Base-by-base conservation (phyloP, 1,284 basidiomycete genomes). In the Puccinia novopanici region DNA sequence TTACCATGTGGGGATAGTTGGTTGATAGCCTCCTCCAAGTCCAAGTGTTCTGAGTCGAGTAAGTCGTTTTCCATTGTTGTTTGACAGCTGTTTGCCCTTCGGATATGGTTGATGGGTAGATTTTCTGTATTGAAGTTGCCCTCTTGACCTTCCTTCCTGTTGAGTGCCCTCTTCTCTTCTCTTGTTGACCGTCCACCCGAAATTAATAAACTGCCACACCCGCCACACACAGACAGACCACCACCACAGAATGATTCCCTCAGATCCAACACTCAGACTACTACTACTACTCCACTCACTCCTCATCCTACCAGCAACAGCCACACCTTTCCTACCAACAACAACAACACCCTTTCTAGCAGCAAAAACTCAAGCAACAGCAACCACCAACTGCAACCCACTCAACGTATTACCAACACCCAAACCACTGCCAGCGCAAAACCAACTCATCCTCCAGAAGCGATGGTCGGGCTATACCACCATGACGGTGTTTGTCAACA, bases 21-120 rank as follows among this genome's bases (percentile, higher is more conserved):
- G 50, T 80, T 80, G 70, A 80, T 65, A 17, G 78, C 61, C 8
- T 74, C 78, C 59, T 80, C 78, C n/a, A 74, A 22, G n/a, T 80
- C 71, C 48, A 79, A 59, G 24, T 79, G 52, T 17, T 50, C 34
- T 40, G 67, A 61, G 24, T 79, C 77, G 4, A 79, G 52, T 71
- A 17, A 57, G 45, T 79, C 55, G 2, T 40, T 12, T 13, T 27
- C 55, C 3, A 40, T 12, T 27, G 12, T 68, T 34, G 34, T 40
- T 63, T 13, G 30, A 40, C 27, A 52, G 9, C 27, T 63, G 30
- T 63, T 22, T 40, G 2, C 10, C 19, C 6, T 63, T 37, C n/a
- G n/a, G n/a, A n/a, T n/a, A n/a, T n/a, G n/a, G n/a, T n/a, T n/a
- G n/a, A n/a, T n/a, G n/a, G n/a, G n/a, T n/a, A n/a, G n/a, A n/a